Percentiles rank a stretch among this genome's conserved stretches.
Evolutionary conservation across 2,329 filamentous ascomycete species (phyloP).

Genomic region (Dactylellina leptospora): DNA sequence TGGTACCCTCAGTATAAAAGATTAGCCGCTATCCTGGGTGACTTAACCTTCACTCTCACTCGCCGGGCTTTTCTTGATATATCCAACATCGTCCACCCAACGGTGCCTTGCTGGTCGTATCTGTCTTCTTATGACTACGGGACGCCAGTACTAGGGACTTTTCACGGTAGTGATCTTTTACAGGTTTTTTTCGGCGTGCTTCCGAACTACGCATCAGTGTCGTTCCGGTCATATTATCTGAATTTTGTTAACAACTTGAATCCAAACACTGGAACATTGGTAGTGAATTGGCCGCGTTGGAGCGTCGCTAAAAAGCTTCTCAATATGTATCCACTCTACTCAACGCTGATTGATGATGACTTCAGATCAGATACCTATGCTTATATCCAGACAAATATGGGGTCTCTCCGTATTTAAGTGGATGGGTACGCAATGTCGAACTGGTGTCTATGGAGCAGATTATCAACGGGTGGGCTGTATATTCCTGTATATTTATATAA

Average conservation of each 20-base stretch:
- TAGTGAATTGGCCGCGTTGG: conserved; percentile 68
- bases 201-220: conserved; percentile 69
- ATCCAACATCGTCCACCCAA: conserved; percentile 64
- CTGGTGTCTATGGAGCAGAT: no score
- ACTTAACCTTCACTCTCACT: conserved; percentile 67
- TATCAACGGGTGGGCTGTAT: no score
- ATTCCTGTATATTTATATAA: no score
- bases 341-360: conserved; percentile 62
- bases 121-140: conserved; percentile 76
- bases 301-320: conserved; percentile 64
- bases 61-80: conserved; percentile 72
- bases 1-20: conserved; percentile 73
- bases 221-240: conserved; percentile 75
- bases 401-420: conserved; percentile 52
- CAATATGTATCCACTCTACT: conserved; percentile 62
- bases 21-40: conserved; percentile 67
- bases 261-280: conserved; percentile 69
- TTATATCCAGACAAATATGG: conserved; percentile 59
- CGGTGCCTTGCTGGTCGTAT: conserved; percentile 77
- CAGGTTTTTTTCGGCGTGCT: conserved; percentile 74
- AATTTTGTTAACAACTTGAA: conserved; percentile 76
- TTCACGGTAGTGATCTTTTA: conserved; percentile 75
- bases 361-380: conserved; percentile 64
- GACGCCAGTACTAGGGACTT: conserved; percentile 76
- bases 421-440: background rate